Evolutionary conservation across 1,284 basidiomycete species (phyloP).

Genomic region (Xerocomus amazonicus): DNA sequence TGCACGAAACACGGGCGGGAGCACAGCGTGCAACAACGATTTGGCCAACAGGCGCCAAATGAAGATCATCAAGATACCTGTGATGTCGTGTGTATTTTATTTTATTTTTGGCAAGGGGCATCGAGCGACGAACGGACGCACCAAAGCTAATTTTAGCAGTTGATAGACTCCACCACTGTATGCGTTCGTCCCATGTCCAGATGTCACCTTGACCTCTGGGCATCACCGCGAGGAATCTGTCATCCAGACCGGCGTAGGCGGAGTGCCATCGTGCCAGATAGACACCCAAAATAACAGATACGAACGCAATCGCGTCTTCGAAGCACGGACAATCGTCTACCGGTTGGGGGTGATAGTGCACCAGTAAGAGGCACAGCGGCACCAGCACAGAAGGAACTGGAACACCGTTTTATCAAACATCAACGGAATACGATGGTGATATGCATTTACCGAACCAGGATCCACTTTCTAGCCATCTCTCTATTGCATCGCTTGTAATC

Average conservation of each 20-base stretch:
- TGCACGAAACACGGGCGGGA: constrained; percentile 80
- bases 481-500: constrained; percentile 37
- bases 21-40: constrained; percentile 61
- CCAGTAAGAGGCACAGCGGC: constrained; percentile 65
- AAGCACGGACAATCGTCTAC: constrained; percentile 98
- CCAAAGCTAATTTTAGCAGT: constrained; percentile 61
- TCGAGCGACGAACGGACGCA: constrained; percentile 17
- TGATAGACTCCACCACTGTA: constrained; percentile 56
- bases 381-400: constrained; percentile 68
- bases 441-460: constrained; percentile 51
- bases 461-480: constrained; percentile 48
- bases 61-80: constrained; percentile 70
- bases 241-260: constrained; percentile 36
- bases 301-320: constrained; percentile 93
- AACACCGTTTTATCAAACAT: neutral
- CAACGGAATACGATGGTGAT: neutral
- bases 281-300: constrained; percentile 81
- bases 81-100: neutral
- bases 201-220: constrained; percentile 50
- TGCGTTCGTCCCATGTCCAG: constrained; percentile 45
- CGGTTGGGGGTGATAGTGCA: constrained; percentile 88
- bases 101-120: neutral
- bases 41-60: constrained; percentile 85
- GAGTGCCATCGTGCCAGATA: constrained; percentile 66
- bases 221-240: constrained; percentile 42